Conservation (phyloP, 1,284 basidiomycete genomes). For the Pseudozyma hubeiensis region DNA sequence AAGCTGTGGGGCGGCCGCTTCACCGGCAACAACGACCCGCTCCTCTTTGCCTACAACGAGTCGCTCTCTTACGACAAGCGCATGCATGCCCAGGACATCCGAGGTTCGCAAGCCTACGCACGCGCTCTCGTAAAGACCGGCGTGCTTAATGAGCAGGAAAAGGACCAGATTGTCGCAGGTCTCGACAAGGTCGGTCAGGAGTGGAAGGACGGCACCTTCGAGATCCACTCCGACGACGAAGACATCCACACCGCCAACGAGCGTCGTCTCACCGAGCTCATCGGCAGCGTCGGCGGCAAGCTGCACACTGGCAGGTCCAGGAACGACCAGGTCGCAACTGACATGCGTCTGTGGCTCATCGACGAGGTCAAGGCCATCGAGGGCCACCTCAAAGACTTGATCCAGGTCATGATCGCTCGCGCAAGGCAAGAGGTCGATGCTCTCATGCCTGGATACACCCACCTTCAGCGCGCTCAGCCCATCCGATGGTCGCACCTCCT, state of each 20-base stretch:
- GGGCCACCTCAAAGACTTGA: slow-evolving; percentile 79
- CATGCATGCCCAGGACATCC: slow-evolving; percentile 91
- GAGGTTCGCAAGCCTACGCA: slow-evolving; percentile 94
- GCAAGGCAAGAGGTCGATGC: slow-evolving; percentile 91
- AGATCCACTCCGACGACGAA: slow-evolving; percentile 80
- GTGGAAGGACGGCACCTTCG: slow-evolving; percentile 74
- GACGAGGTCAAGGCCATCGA: slow-evolving; percentile 81
- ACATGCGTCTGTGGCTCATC: slow-evolving; percentile 95
- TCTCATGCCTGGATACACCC: slow-evolving; percentile 94
- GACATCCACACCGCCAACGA: slow-evolving; percentile 99
- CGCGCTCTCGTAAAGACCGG: slow-evolving; percentile 83
- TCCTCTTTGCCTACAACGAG: slow-evolving; percentile 68
- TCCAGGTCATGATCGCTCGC: slow-evolving; percentile 88
- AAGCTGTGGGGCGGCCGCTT: slow-evolving; percentile 69
- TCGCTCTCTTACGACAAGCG: slow-evolving; percentile 93
- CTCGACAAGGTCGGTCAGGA: slow-evolving; percentile 82
- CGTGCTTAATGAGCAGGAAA: slow-evolving; percentile 81
- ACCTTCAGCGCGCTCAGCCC: slow-evolving; percentile 85
- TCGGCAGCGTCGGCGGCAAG: slow-evolving; percentile 74
- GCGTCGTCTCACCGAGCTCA: slow-evolving; percentile 89
- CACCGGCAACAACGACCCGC: slow-evolving; percentile 64
- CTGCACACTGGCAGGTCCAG: slow-evolving; percentile 91
- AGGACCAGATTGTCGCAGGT: slow-evolving; percentile 79
- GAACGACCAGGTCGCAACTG: slow-evolving; percentile 98
- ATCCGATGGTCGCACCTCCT: slow-evolving; percentile 98